These are phyloP conservation scores for Jamesozyma hellenica DNA, from an alignment of 805 yeast species.

Conservation along the genomic window DNA sequence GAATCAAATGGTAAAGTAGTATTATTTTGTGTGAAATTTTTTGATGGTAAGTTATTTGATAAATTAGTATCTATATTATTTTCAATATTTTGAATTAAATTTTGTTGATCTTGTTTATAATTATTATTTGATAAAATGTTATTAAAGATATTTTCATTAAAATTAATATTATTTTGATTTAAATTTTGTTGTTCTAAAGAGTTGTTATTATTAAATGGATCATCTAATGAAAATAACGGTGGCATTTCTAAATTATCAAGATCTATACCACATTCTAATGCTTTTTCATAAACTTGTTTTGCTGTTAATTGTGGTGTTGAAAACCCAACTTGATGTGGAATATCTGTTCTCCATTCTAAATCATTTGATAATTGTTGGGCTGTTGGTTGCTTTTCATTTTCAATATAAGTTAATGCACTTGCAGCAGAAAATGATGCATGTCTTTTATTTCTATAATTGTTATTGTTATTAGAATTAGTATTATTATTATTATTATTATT, in stretches of 20 bases:
- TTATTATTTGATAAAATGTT: not conserved
- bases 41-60: not conserved
- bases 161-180: no score
- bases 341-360: conserved; percentile 15
- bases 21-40: not conserved
- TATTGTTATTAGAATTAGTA: not conserved
- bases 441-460: conserved; percentile 25
- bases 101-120: not conserved
- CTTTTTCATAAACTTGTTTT: conserved; percentile 32
- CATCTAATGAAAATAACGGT: conserved; percentile 19
- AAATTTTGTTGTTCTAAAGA: not conserved
- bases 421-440: conserved; percentile 39
- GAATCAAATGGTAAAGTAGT: not conserved
- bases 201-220: not conserved
- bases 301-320: conserved; percentile 70
- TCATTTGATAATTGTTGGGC: conserved; percentile 11
- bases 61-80: not conserved
- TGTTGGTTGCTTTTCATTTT: conserved; percentile 5
- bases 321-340: conserved; percentile 64
- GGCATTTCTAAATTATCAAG: conserved; percentile 20
- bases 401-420: conserved; percentile 30
- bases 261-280: conserved; percentile 21
- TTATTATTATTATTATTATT: not conserved
- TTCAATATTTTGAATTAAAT: not conserved
- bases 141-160: not conserved